Evolutionary conservation across 2,329 filamentous ascomycete species (phyloP).

Genomic region (Colletotrichum lupini): DNA sequence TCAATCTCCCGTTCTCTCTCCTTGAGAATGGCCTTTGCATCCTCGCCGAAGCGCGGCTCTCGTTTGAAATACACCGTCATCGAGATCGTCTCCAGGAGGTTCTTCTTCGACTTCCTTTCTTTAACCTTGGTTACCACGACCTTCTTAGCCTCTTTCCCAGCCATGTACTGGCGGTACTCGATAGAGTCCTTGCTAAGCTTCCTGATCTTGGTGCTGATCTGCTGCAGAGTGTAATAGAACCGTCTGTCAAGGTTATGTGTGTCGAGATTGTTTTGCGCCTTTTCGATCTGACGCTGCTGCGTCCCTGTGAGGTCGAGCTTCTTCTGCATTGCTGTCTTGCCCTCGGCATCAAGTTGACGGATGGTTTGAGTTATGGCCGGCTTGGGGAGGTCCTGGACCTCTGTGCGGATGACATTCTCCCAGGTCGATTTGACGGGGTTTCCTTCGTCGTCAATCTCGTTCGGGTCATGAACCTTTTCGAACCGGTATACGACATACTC

Average conservation of each 20-base stretch:
- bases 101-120: conserved; percentile 43
- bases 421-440: conserved; percentile 49
- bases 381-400: conserved; percentile 50
- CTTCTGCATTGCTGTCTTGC: conserved; percentile 50
- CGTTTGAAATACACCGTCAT: conserved; percentile 60
- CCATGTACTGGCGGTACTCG: conserved; percentile 22
- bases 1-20: conserved; percentile 36
- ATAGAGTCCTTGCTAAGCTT: conserved; percentile 39
- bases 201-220: conserved; percentile 54
- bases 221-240: conserved; percentile 54
- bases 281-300: conserved; percentile 56
- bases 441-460: conserved; percentile 51
- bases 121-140: conserved; percentile 25
- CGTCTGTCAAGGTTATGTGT: conserved; percentile 48
- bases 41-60: conserved; percentile 46
- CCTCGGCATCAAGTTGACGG: conserved; percentile 47
- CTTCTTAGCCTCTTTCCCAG: conserved; percentile 15
- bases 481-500: conserved; percentile 54
- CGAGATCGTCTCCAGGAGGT: conserved; percentile 49
- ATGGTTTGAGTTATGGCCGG: conserved; percentile 51
- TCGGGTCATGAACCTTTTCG: conserved; percentile 48
- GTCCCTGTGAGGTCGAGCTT: conserved; percentile 47
- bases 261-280: conserved; percentile 48
- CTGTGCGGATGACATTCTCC: conserved; percentile 48
- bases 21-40: conserved; percentile 38